Evolutionary conservation across 192 early-diverging fungal species (phyloP), one percentile per base, ranked within the genome.

Genomic region (Geosiphon pyriformis): DNA sequence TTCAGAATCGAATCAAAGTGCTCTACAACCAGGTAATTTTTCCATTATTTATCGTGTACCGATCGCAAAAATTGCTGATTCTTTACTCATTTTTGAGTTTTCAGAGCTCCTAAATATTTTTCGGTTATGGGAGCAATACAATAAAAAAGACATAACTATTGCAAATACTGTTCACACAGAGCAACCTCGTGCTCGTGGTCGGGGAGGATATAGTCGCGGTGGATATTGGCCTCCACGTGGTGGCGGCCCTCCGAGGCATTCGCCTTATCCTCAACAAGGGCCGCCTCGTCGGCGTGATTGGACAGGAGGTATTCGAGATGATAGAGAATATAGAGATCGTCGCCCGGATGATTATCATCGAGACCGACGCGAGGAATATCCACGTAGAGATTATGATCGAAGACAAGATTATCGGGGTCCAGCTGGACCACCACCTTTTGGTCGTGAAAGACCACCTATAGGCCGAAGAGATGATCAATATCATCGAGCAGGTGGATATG

Each of bases 361-460:
- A 35, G 77, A 78, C 49, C 70, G 75, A 27, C 72, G 77, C 12
- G 74, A 77, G 34, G 77, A 81, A 26, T 71, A 78, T 37, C 62
- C 67, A 4, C 68, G 77, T 12, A 53, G 65, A 26, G 72, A 74
- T 31, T 78, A 65, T 64, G 76, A 77, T 31, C 76, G 72, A 46
- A 69, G 70, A 23, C 76, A 63, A 35, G 68, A 50, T 26, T 61
- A 67, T 46, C 55, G 65, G 30, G 70, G 68, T 30, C 68, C 67
- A 23, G 68, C 71, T 32, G 65, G 59, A 20, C 37, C 58, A 3
- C 63, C 72, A n/a, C 70, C 60, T 51, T 65, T 72, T 58, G 72
- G 69, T 20, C 69, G 76, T 37, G 70, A 66, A 1, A 69, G 68
- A 49, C 70, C 64, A n/a, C 76, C 55, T 3, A 68, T 71, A 23